Evolutionary conservation across 148 eudicot genomes (phyloP), one percentile per base, ranked within the genome.

Genomic region (Fallopia convolvulus): DNA sequence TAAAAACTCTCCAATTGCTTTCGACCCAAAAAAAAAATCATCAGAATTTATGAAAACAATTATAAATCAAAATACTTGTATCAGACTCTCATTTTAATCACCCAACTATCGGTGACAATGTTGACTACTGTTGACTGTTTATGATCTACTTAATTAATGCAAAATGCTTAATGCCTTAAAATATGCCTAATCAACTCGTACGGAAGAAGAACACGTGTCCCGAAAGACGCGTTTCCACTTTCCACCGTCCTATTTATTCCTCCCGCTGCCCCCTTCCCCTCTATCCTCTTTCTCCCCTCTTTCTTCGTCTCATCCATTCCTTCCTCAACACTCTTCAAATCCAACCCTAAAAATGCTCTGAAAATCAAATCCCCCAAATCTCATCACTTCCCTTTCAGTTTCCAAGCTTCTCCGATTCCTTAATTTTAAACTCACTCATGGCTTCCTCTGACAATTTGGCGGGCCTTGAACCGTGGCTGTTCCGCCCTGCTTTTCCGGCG

Each of bases 191-290:
- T 23, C 20, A 68, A 36, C 8, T 33, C 44, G 72, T 68, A 65
- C 70, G 70, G 70, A 12, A 0, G 72, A 68, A 5, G 46, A 39
- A 36, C 44, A 39, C 44, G 72, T 68, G 46, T 68, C 46, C 72
- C 46, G 4, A 36, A 1, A 68, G 39, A 68, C 72, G 72, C 72
- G 72, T 68, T 68, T 68, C 72, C 72, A 68, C 72, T 68, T 68
- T 68, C 72, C 72, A 68, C 72, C 72, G 72, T 68, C 72, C 72
- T 68, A 68, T 68, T 36, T 68, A 68, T 68, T 7, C 42, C 41
- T 5, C 42, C 44, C 32, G 1, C 30, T 58, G 2, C 7, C 65
- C 30, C 5, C 33, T 1, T 23, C 9, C 0, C 63, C 66, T 60
- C n/a, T 14, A 50, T 15, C 0, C 0, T 1, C 5, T 52, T 3